phyloP scores from a whole-genome alignment of 2,329 filamentous ascomycete genomes.

The Aspergillus niger region DNA sequence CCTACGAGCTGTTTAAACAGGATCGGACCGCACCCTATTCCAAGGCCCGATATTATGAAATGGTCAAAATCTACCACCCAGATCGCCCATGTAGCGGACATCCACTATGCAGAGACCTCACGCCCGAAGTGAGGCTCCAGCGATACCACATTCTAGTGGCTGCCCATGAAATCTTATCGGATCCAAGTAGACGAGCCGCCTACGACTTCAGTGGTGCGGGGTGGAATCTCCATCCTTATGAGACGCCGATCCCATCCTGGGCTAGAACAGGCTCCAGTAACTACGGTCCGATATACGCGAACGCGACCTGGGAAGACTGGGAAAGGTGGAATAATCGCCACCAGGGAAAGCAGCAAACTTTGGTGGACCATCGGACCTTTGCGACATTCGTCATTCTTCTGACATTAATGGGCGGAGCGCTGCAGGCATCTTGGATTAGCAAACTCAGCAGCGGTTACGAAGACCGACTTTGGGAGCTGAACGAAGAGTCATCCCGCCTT shows the following conservation, averaged over 20 bases:
- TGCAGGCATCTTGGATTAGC: conserved; percentile 71
- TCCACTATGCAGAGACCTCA: conserved; percentile 48
- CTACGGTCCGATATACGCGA: conserved; percentile 58
- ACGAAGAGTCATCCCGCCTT: conserved; percentile 63
- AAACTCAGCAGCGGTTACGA: conserved; percentile 64
- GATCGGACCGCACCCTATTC: conserved; percentile 68
- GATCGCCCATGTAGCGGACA: conserved; percentile 61
- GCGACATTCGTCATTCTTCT: conserved; percentile 70
- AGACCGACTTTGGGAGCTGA: conserved; percentile 65
- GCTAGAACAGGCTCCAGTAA: conserved; percentile 18
- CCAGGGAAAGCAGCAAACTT: conserved; percentile 46
- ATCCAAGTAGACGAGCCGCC: conserved; percentile 72
- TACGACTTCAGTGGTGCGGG: conserved; percentile 83
- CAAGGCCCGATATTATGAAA: conserved; percentile 81
- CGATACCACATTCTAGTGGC: conserved; percentile 86
- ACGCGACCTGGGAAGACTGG: conserved; percentile 99
- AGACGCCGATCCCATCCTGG: conserved; percentile 27
- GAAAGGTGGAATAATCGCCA: conserved; percentile 71
- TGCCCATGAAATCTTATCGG: conserved; percentile 84
- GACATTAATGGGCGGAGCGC: conserved; percentile 68
- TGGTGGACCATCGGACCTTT: conserved; percentile 80
- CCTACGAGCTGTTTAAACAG: conserved; percentile 82
- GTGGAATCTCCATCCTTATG: conserved; percentile 62
- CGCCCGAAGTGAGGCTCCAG: conserved; percentile 70
- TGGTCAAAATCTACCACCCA: conserved; percentile 95